Conservation (phyloP, 768 basidiomycete genomes). For the Tulasnella sp. region DNA sequence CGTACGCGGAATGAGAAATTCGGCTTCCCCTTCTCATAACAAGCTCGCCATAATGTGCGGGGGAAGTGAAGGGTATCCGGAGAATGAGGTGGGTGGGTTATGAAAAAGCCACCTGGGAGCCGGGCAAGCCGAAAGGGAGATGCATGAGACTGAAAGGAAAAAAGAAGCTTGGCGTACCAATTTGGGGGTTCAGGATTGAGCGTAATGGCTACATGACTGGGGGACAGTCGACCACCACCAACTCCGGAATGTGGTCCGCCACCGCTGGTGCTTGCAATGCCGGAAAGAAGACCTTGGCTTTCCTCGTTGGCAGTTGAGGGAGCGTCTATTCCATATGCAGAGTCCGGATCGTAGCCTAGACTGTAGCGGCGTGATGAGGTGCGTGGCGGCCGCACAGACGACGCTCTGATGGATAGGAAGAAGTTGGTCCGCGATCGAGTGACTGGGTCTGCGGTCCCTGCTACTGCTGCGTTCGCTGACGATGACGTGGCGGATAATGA, state of each 20-base stretch:
- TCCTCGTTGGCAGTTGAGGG: slow-evolving; percentile 46
- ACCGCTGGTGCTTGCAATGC: slow-evolving; percentile 20
- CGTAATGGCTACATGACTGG: slow-evolving; percentile 46
- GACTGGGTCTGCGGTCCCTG: slow-evolving; percentile 24
- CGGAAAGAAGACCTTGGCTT: slow-evolving; percentile 58
- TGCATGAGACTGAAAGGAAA: too few relatives aligned
- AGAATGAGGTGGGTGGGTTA: not conserved
- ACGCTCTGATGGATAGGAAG: slow-evolving; percentile 91
- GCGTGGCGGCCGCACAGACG: slow-evolving; percentile 38
- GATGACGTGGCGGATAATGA: not conserved
- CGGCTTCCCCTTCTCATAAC: not conserved
- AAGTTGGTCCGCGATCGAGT: slow-evolving; percentile 87
- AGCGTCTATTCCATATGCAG: slow-evolving; percentile 37
- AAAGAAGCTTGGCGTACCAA: slow-evolving; percentile 54
- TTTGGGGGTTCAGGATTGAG: slow-evolving; percentile 68
- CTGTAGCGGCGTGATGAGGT: slow-evolving; percentile 32
- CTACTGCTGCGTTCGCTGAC: not conserved
- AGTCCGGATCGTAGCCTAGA: slow-evolving; percentile 46
- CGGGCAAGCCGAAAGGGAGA: slow-evolving; percentile 31
- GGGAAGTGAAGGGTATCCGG: too few relatives aligned
- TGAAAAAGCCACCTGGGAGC: not conserved
- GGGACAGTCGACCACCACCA: slow-evolving; percentile 22
- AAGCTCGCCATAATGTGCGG: too few relatives aligned
- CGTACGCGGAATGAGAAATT: slow-evolving; percentile 25
- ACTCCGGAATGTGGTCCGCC: slow-evolving; percentile 25